Evolutionary conservation across 441 rosid genomes (phyloP).

Genomic region (Aquilaria agallochum): DNA sequence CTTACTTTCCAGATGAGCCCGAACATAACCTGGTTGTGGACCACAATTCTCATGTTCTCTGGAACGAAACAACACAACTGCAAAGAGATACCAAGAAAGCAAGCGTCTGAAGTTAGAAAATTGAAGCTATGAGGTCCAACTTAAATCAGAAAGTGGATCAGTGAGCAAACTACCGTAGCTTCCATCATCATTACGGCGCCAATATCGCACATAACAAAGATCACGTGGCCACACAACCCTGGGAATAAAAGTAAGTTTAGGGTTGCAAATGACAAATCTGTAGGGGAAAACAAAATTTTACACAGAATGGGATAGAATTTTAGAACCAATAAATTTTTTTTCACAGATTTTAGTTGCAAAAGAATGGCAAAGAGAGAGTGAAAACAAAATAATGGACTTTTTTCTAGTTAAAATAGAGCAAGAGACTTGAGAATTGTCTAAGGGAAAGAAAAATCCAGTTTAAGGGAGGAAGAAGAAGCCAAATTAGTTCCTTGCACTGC

Average conservation of each 20-base stretch:
- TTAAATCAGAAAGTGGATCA: slow-evolving; percentile 3
- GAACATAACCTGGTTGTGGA: slow-evolving; percentile 94
- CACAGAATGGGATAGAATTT: too few relatives aligned
- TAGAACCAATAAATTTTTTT: too few relatives aligned
- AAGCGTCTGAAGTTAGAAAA: slow-evolving; percentile 16
- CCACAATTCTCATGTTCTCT: slow-evolving; percentile 96
- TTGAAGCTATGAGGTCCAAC: slow-evolving; percentile 13
- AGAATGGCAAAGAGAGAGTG: too few relatives aligned
- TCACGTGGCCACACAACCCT: slow-evolving; percentile 99
- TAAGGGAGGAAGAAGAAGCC: too few relatives aligned
- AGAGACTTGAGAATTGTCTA: too few relatives aligned
- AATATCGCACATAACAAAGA: slow-evolving; percentile 97
- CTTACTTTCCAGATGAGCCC: slow-evolving; percentile 96
- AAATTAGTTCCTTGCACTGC: too few relatives aligned
- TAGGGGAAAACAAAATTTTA: too few relatives aligned
- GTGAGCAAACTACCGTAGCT: slow-evolving; percentile 69
- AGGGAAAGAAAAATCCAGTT: too few relatives aligned
- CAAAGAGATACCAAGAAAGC: slow-evolving; percentile 21
- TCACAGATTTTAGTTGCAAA: too few relatives aligned
- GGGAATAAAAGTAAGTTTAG: slow-evolving; percentile 17
- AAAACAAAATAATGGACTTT: too few relatives aligned
- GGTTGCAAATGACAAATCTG: too few relatives aligned
- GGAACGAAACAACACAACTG: slow-evolving; percentile 97
- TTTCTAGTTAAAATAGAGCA: too few relatives aligned
- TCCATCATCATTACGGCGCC: slow-evolving; percentile 98